Conservation (phyloP, 208 protist genomes). For the Wallacemonas collosoma region DNA sequence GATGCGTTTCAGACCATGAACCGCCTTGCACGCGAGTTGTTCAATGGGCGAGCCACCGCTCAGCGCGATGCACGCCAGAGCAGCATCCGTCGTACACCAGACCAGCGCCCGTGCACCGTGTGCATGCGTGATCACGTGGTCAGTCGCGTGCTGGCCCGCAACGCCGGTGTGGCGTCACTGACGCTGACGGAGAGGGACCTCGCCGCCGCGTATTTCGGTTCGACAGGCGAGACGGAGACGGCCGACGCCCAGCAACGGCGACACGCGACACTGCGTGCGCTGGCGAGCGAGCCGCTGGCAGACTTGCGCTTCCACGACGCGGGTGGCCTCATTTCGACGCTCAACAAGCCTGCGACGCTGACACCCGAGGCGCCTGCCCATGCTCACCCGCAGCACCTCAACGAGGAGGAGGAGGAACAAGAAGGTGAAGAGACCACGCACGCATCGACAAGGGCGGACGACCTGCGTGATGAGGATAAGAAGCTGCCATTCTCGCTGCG, state of each 20-base stretch:
- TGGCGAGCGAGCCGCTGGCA: conserved; percentile 44
- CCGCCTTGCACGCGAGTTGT: conserved; percentile 33
- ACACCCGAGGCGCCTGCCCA: no score
- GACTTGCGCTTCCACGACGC: conserved; percentile 27
- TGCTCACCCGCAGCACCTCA: no score
- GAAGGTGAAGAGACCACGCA: no score
- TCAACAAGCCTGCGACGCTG: background rate
- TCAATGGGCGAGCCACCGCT: background rate
- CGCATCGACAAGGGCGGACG: no score
- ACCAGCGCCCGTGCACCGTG: conserved; percentile 22
- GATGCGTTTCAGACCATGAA: conserved; percentile 44
- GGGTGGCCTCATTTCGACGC: conserved; percentile 18
- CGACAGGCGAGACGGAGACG: background rate
- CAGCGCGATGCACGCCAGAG: conserved; percentile 23
- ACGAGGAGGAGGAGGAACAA: no score
- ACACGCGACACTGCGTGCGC: conserved; percentile 31
- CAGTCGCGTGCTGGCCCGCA: conserved; percentile 33
- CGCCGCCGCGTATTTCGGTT: conserved; percentile 26
- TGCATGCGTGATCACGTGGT: conserved; percentile 32
- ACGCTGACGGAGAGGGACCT: conserved; percentile 30
- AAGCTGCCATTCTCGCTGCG: conserved; percentile 78
- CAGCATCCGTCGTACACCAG: conserved; percentile 28
- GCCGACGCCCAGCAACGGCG: background rate
- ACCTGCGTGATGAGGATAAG: background rate
- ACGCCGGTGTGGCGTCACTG: conserved; percentile 31